phyloP scores from a whole-genome alignment of 1,139 yeast species.

The Yamadazyma kanchanaburiensis region DNA sequence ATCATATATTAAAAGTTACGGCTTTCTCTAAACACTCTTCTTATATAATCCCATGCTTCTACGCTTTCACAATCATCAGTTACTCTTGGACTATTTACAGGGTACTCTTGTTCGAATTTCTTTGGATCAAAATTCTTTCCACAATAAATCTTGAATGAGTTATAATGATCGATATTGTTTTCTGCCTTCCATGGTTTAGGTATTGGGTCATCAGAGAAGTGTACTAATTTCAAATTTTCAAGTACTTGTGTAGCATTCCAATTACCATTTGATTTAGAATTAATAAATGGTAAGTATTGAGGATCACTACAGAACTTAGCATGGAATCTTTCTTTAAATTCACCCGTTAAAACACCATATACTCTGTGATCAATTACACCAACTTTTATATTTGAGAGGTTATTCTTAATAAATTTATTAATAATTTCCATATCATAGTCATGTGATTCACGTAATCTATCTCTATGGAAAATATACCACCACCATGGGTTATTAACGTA shows the following conservation, averaged over 20 bases:
- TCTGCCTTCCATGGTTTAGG: conserved; percentile 46
- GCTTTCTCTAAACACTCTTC: conserved; percentile 9
- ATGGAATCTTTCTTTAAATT: conserved; percentile 33
- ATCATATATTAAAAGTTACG: no score
- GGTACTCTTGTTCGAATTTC: conserved; percentile 16
- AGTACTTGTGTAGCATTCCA: conserved; percentile 27
- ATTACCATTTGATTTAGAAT: conserved; percentile 16
- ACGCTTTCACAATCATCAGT: conserved; percentile 34
- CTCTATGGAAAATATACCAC: conserved; percentile 24
- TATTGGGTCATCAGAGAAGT: conserved; percentile 44
- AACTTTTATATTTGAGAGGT: conserved; percentile 11
- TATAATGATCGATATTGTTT: conserved; percentile 20
- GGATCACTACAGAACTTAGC: conserved; percentile 26
- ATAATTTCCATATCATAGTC: conserved; percentile 53
- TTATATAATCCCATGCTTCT: conserved; percentile 27
- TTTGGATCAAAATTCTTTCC: conserved; percentile 14
- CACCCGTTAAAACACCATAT: conserved; percentile 50
- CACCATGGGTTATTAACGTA: conserved; percentile 29
- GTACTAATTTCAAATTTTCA: conserved; percentile 26
- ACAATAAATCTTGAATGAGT: conserved; percentile 25
- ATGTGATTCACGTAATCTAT: conserved; percentile 15
- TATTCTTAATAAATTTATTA: conserved; percentile 26
- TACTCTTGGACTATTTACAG: conserved; percentile 26
- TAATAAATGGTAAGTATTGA: conserved; percentile 28
- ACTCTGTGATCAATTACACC: conserved; percentile 44